Evolutionary conservation across 2,329 filamentous ascomycete genomes (phyloP), one percentile per base, ranked within the genome.

Genomic region (Coniochaeta sp.): DNA sequence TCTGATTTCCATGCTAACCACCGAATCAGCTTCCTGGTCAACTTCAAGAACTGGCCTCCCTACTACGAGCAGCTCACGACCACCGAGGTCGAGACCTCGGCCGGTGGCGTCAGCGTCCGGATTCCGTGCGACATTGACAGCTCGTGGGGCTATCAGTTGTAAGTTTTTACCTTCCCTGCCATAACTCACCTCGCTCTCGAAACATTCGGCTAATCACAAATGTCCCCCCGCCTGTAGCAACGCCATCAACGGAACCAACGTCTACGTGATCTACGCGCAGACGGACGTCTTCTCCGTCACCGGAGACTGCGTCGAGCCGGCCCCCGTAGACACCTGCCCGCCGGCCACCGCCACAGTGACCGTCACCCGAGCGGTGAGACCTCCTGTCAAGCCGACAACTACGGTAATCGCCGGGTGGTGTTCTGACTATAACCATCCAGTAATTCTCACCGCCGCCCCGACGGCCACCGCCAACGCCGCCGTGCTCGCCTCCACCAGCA

Each of bases 201-300:
- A n/a, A n/a, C n/a, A n/a, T n/a, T n/a, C n/a, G 9, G 6, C 12
- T 4, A 26, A n/a, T n/a, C n/a, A n/a, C n/a, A n/a, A n/a, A n/a
- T 34, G 10, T 26, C 40, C 26, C 14, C 9, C 38, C 42, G 30
- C 55, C 7, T 3, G 34, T n/a, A 71, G 69, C 67, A 77, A 75
- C 64, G 75, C 73, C 63, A 76, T 77, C 69, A 77, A 77, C 69
- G 75, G 74, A 63, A 76, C 75, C 64, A 77, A 77, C 65, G 71
- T 75, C 63, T 77, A 74, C 64, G 69, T 76, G 57, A 77, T 77
- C 67, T 73, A 76, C 64, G 72, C 75, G 6, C 74, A 77, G 68
- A 73, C 74, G 28, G 67, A 69, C 55, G 72, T 72, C 61, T 77
- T 77, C 68, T 72, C 62, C 62, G 64, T 77, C 62, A 50, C 63